A percentile compares a stretch with the other conserved stretches of the same genome.
These are phyloP conservation scores for Auricularia heimuer DNA, from an alignment of 768 basidiomycete species.

Conservation along the genomic window DNA sequence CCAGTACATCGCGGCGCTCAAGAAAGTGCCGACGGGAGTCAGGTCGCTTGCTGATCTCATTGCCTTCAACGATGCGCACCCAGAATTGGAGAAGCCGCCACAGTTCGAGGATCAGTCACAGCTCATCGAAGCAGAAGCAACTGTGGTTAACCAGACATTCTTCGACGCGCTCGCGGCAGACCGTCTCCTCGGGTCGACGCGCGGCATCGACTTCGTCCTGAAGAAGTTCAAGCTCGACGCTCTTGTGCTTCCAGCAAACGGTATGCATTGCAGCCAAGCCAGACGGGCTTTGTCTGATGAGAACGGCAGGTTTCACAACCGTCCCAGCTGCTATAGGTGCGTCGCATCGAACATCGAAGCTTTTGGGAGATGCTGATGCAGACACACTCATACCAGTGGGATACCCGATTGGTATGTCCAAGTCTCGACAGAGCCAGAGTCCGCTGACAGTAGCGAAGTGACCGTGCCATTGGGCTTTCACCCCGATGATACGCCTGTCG, in stretches of 20 bases:
- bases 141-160: constrained; percentile 24
- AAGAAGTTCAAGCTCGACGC: constrained; percentile 12
- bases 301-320: constrained; percentile 5
- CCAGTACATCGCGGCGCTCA: constrained; percentile 35
- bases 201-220: constrained; percentile 11
- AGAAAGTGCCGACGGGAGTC: constrained; percentile 47
- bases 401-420: constrained; percentile 25
- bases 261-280: neutral
- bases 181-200: constrained; percentile 47
- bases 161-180: constrained; percentile 36
- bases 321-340: constrained; percentile 6
- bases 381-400: constrained; percentile 11
- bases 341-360: constrained; percentile 19
- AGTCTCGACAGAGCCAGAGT: neutral
- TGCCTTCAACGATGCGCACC: constrained; percentile 43
- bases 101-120: constrained; percentile 6
- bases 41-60: constrained; percentile 48
- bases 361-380: constrained; percentile 3
- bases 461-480: constrained; percentile 54
- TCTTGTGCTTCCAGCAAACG: constrained; percentile 8
- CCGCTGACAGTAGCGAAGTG: constrained; percentile 13
- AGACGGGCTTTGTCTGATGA: neutral
- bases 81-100: constrained; percentile 32
- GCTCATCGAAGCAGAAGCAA: constrained; percentile 18
- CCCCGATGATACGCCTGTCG: constrained; percentile 32